Conservation (phyloP, 2,329 filamentous ascomycete species). For the Chaetomiaceae sp. region DNA sequence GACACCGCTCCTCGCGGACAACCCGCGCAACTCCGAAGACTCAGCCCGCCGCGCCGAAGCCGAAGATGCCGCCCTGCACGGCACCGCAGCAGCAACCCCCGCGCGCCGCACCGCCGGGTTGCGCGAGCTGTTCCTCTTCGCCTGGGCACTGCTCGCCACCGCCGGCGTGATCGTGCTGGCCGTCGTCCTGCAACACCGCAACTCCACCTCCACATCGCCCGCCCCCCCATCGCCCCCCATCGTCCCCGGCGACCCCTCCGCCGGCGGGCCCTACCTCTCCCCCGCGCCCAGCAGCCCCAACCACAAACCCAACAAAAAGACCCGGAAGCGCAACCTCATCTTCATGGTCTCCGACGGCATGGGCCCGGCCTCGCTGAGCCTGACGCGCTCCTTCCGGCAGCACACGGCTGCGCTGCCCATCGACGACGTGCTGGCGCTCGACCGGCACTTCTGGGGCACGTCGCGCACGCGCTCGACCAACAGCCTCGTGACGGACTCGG, state of each 20-base stretch:
- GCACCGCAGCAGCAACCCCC: slow-evolving; percentile 10
- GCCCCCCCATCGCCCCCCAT: slow-evolving; percentile 28
- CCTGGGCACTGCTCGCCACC: slow-evolving; percentile 78
- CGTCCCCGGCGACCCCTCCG: slow-evolving; percentile 22
- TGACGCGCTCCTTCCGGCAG: slow-evolving; percentile 85
- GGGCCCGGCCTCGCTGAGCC: slow-evolving; percentile 82
- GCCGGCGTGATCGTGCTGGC: slow-evolving; percentile 71
- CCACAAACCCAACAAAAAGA: slow-evolving; percentile 1
- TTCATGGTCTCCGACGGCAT: slow-evolving; percentile 99
- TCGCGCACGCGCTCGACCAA: slow-evolving; percentile 79
- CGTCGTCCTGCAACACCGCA: slow-evolving; percentile 68
- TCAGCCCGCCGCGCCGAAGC: slow-evolving; percentile 29
- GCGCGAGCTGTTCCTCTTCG: slow-evolving; percentile 69
- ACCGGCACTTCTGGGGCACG: slow-evolving; percentile 84
- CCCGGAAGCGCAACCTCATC: slow-evolving; percentile 67
- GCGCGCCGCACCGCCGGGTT: slow-evolving; percentile 34
- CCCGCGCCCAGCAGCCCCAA: slow-evolving; percentile 17
- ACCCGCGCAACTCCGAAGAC: slow-evolving; percentile 26
- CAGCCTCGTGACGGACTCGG: slow-evolving; percentile 87
- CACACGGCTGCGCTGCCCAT: slow-evolving; percentile 65
- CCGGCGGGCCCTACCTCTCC: slow-evolving; percentile 27
- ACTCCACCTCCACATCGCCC: slow-evolving; percentile 43
- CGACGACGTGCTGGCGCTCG: slow-evolving; percentile 70
- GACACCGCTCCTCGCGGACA: slow-evolving; percentile 37
- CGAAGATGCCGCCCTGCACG: slow-evolving; percentile 30